A percentile compares a stretch with the other conserved stretches of the same genome.
phyloP scores from a whole-genome alignment of 2,329 filamentous ascomycete genomes.

The Claviceps digitariae region DNA sequence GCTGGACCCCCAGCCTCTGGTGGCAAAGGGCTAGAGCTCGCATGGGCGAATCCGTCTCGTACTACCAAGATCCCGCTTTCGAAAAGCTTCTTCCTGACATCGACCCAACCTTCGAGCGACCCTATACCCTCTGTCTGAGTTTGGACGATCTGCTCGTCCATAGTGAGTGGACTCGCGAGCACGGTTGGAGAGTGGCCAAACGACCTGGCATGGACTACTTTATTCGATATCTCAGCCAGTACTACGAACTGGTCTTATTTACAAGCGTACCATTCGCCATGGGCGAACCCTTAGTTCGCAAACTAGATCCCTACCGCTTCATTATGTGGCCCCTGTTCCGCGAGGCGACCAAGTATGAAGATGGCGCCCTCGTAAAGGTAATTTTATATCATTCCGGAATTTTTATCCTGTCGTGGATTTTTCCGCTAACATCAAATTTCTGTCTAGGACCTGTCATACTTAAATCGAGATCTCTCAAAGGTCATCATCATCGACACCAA shows the following conservation, averaged over 20 bases:
- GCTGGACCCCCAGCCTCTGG: slow-evolving; percentile 63
- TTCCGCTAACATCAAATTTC: not conserved
- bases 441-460: slow-evolving; percentile 77
- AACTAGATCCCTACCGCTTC: slow-evolving; percentile 88
- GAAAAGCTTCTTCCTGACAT: slow-evolving; percentile 79
- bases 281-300: slow-evolving; percentile 78
- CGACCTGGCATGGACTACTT: slow-evolving; percentile 95
- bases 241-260: slow-evolving; percentile 96
- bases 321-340: slow-evolving; percentile 91
- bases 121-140: slow-evolving; percentile 85
- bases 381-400: not conserved
- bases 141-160: slow-evolving; percentile 90
- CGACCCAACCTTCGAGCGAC: slow-evolving; percentile 66
- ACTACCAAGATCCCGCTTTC: slow-evolving; percentile 94
- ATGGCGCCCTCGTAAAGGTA: slow-evolving; percentile 93
- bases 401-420: not conserved
- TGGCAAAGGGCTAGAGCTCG: slow-evolving; percentile 70
- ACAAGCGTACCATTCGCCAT: slow-evolving; percentile 75
- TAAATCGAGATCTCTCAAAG: slow-evolving; percentile 92
- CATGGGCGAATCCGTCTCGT: slow-evolving; percentile 61
- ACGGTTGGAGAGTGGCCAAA: slow-evolving; percentile 93
- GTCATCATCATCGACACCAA: slow-evolving; percentile 91
- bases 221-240: slow-evolving; percentile 88
- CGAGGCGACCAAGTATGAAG: slow-evolving; percentile 93
- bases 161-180: slow-evolving; percentile 85